Evolutionary conservation across 208 protist species (phyloP).

Genomic region (Wallacemonas sp.): DNA sequence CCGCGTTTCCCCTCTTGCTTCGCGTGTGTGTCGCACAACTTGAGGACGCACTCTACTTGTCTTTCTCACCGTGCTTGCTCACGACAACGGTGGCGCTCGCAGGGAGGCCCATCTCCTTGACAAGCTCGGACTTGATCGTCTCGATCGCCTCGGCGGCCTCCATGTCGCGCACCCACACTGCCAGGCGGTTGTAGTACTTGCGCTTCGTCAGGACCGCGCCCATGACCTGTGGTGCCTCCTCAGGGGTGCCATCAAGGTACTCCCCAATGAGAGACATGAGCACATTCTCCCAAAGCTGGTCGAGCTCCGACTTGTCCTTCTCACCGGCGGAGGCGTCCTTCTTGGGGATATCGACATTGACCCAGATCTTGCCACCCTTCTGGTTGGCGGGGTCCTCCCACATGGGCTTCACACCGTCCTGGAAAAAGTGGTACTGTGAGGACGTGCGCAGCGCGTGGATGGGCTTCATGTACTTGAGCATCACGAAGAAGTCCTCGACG

Average conservation of each 20-base stretch:
- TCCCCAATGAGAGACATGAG: slow-evolving; percentile 85
- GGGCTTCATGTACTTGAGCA: slow-evolving; percentile 85
- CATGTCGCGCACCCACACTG: slow-evolving; percentile 70
- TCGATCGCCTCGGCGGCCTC: slow-evolving; percentile 47
- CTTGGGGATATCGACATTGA: slow-evolving; percentile 56
- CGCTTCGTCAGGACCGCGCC: slow-evolving; percentile 75
- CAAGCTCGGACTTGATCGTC: slow-evolving; percentile 46
- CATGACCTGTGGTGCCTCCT: slow-evolving; percentile 54
- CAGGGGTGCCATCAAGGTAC: slow-evolving; percentile 50
- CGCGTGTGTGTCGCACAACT: neutral
- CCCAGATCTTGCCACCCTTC: slow-evolving; percentile 76
- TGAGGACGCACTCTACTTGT: no score
- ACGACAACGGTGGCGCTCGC: slow-evolving; percentile 46
- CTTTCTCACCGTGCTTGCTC: slow-evolving; percentile 64
- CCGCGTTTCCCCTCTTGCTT: neutral
- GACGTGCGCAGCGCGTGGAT: slow-evolving; percentile 76
- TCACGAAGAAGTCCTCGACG: slow-evolving; percentile 89
- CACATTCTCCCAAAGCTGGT: slow-evolving; percentile 76
- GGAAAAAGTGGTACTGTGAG: slow-evolving; percentile 92
- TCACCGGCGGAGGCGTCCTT: slow-evolving; percentile 14
- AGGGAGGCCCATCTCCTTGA: slow-evolving; percentile 43
- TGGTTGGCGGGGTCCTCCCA: slow-evolving; percentile 91
- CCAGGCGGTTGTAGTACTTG: slow-evolving; percentile 83
- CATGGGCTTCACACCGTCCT: slow-evolving; percentile 90
- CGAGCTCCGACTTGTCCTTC: slow-evolving; percentile 50